Base-by-base conservation (phyloP, 2,329 filamentous ascomycete genomes). In the Plenodomus tracheiphilus region DNA sequence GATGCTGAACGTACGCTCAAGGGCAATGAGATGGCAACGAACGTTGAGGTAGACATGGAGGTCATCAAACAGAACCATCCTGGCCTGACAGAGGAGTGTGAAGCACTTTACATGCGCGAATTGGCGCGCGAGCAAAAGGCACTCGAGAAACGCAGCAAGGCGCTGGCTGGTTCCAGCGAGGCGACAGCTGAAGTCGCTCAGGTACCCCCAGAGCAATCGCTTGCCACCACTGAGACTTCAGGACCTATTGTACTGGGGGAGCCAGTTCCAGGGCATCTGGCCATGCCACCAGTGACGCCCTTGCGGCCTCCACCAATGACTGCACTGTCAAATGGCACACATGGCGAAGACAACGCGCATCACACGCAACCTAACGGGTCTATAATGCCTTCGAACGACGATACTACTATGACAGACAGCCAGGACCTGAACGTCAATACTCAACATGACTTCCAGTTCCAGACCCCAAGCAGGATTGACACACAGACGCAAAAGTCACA, bases 11-110 rank as follows among this genome's bases (percentile, higher is more conserved):
- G 91, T 35, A 85, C 87, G 2, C 76, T 97, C 44, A 94, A 92
- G 70, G 92, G 91, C 1, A 96, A 95, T 51, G 94, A 99, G 74
- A 85, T 99, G 62, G 78, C 92, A 30, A 85, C 91, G 18, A 97
- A 97, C 65, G 93, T 97, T 2, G 91, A 97, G 68, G 93, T 97
- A 28, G 93, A 97, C 72, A 87, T 97, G 54, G 85, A 85, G 37
- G 84, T 83, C 47, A 87, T 91, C 64, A 53, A 49, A 38, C 78
- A 79, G 36, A 81, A 72, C 7, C 77, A 88, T 55, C 84, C 88
- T 13, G 78, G 77, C 10, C 39, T 64, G 36, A 51, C 59, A 3
- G 74, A 77, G 2, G 87, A 94, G 63, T 97, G 91, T 77, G 91
- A 97, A 57, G 86, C 83, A 39, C 81, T 97, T 2, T 92, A 94